Evolutionary conservation across 441 rosid genomes (phyloP).

Genomic region (Eruca vesicaria): DNA sequence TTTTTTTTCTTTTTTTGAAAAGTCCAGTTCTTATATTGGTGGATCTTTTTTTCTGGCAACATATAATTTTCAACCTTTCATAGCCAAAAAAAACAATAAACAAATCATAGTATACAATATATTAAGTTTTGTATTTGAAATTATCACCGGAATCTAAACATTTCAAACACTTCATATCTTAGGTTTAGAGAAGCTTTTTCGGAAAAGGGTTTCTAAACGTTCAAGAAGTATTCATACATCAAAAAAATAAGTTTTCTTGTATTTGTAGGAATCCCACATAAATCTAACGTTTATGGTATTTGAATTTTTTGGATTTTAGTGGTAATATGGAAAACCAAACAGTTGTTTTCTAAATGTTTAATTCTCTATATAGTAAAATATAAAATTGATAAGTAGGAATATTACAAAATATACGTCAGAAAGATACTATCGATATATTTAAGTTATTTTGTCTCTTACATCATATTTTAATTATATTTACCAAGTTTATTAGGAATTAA

Average conservation of each 20-base stretch:
- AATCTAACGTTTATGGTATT: not conserved
- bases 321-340: not conserved
- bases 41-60: not conserved
- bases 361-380: not conserved
- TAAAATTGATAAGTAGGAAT: not conserved
- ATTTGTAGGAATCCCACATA: not conserved
- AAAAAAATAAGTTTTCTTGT: too few species aligned
- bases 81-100: not conserved
- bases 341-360: not conserved
- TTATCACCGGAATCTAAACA: not conserved
- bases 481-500: not conserved
- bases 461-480: not conserved
- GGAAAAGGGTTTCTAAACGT: not conserved
- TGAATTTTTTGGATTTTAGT: not conserved
- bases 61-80: conserved; percentile 7
- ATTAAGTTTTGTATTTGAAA: not conserved
- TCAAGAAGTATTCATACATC: too few species aligned
- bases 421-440: not conserved
- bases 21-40: too few species aligned
- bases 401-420: not conserved
- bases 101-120: not conserved
- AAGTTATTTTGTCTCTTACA: not conserved
- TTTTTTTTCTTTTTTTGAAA: too few species aligned
- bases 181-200: too few species aligned
- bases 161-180: not conserved